Evolutionary conservation across 2,329 filamentous ascomycete species (phyloP), one percentile per base, ranked within the genome.

Genomic region (Penicillium sp.): DNA sequence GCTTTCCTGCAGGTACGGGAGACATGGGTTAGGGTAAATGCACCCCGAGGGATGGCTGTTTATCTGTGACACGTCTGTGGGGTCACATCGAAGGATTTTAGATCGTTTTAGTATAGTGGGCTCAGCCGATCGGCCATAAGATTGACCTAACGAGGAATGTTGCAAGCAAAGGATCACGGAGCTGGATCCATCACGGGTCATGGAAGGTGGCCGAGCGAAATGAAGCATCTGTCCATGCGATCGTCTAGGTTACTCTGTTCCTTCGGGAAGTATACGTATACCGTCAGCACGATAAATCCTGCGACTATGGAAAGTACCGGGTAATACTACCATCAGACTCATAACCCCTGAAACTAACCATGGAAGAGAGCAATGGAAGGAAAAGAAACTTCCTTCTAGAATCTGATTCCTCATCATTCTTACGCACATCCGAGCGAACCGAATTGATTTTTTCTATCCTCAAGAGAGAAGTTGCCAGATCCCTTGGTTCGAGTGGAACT

Each of bases 41-140:
- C 26, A 26, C 21, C 43, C 56, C 49, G 50, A 58, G 53, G 14
- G 11, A n/a, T 19, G 24, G 19, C 37, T 35, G 2, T 56, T 47
- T 56, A 59, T 56, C 49, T 57, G 48, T 29, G 24, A 60, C 55
- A 35, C 41, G 33, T 52, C 13, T 46, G 56, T 59, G 48, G 59
- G 53, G 59, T 60, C 50, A 33, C 43, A 56, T 61, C 24, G 56
- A 58, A 55, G 55, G 49, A 55, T 56, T 46, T 33, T 54, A 56
- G 54, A 53, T 50, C 53, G 29, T 19, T 11, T 52, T 37, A 33
- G 31, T 16, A 8, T 37, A 26, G 26, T 11, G 39, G 35, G 27
- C 39, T 29, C 29, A 39, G 31, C 41, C 24, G 53, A 56, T 53
- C 46, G 21, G 37, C 29, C 39, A 37, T 26, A 13, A 35, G 16